These are phyloP conservation scores for Backusella tarrabulga DNA, from an alignment of 192 early-diverging fungal species.

Conservation along the genomic window DNA sequence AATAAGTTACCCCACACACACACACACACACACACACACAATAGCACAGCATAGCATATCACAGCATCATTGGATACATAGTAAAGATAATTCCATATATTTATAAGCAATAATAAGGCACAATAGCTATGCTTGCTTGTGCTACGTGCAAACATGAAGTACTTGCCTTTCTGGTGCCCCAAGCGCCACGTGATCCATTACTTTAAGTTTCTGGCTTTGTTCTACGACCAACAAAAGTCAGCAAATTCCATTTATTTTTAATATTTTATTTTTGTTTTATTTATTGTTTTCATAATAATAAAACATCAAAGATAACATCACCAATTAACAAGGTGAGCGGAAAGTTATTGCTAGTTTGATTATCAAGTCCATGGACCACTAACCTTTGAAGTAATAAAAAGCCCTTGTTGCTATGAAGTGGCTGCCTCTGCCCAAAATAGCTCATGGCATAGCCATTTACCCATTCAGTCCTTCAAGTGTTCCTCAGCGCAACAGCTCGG, in stretches of 20 bases:
- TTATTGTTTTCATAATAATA: background rate
- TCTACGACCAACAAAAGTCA: background rate
- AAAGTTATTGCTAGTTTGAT: background rate
- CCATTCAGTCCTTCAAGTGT: constrained; percentile 37
- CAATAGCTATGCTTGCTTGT: background rate
- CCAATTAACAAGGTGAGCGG: background rate
- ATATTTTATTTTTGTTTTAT: background rate
- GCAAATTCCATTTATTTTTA: background rate
- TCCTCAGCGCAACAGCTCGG: constrained; percentile 9
- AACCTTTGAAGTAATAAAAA: background rate
- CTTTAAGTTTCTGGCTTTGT: background rate
- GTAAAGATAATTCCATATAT: no score
- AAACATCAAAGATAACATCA: background rate
- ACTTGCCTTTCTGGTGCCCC: background rate
- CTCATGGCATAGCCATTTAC: constrained; percentile 43
- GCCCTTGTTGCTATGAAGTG: constrained; percentile 29
- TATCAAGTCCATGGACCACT: background rate
- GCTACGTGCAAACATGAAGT: background rate
- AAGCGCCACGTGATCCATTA: constrained; percentile 4
- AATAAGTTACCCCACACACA: no score
- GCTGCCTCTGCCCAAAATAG: constrained; percentile 45
- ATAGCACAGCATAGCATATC: no score
- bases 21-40: no score
- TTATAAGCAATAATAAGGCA: background rate
- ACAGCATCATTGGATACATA: no score